Evolutionary conservation across 2,329 filamentous ascomycete genomes (phyloP).

Genomic region (Beauveria scarabaeidicola): DNA sequence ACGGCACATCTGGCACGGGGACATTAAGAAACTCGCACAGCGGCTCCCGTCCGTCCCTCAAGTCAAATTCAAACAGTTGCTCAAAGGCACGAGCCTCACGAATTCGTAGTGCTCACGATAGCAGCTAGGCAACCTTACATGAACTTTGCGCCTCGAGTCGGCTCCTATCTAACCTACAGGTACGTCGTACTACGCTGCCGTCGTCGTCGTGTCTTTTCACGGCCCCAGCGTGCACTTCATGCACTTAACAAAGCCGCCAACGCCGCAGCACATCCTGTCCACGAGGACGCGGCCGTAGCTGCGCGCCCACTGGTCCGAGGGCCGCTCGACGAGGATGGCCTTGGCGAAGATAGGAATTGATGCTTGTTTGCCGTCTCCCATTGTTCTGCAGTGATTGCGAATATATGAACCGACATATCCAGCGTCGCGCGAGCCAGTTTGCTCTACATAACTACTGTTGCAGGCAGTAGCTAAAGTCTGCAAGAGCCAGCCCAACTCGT

Average conservation of each 20-base stretch:
- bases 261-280: neutral
- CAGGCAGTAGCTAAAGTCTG: neutral
- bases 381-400: neutral
- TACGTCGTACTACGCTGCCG: neutral
- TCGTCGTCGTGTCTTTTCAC: constrained; percentile 13
- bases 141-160: neutral
- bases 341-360: neutral
- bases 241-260: constrained; percentile 5
- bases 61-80: constrained; percentile 21
- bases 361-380: neutral
- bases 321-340: constrained; percentile 17
- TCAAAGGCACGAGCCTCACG: constrained; percentile 22
- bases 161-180: constrained; percentile 12
- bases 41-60: constrained; percentile 28
- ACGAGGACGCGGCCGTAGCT: constrained; percentile 18
- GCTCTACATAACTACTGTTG: too few species aligned
- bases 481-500: neutral
- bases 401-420: too few species aligned
- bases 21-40: constrained; percentile 27
- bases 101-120: constrained; percentile 20
- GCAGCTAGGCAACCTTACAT: neutral
- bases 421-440: too few species aligned
- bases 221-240: constrained; percentile 11
- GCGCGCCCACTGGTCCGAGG: constrained; percentile 14
- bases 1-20: constrained; percentile 19